These are phyloP conservation scores for Fraxinus sp. DNA, from an alignment of 305 asterid species.

Conservation along the genomic window DNA sequence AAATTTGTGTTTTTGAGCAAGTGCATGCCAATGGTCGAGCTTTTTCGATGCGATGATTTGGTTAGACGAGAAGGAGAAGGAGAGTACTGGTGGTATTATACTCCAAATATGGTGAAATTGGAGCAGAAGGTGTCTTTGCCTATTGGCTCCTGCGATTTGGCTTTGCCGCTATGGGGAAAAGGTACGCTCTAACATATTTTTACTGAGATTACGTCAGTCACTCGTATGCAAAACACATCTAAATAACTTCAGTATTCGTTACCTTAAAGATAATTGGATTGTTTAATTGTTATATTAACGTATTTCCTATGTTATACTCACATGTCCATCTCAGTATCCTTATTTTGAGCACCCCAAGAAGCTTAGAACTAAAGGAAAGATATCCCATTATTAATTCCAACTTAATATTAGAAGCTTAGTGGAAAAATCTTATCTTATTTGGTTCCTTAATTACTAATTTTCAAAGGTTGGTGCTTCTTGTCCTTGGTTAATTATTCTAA, in stretches of 20 bases:
- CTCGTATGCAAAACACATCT: background rate
- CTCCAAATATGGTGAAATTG: constrained; percentile 49
- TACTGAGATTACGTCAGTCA: background rate
- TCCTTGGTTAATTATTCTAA: background rate
- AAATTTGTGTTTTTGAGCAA: constrained; percentile 69
- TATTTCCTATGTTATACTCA: background rate
- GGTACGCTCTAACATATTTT: constrained; percentile 39
- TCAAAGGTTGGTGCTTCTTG: constrained; percentile 19
- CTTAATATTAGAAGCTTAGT: background rate
- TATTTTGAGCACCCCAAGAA: background rate
- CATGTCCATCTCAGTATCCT: background rate
- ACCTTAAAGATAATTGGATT: too few species aligned
- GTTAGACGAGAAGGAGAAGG: constrained; percentile 47
- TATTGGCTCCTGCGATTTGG: constrained; percentile 79
- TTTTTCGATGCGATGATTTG: constrained; percentile 74
- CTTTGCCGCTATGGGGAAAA: constrained; percentile 84
- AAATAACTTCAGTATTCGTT: too few species aligned
- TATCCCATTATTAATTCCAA: background rate
- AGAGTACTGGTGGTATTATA: constrained; percentile 71
- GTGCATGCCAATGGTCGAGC: constrained; percentile 71
- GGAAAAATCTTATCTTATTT: background rate
- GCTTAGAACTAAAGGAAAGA: background rate
- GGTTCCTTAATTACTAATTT: constrained; percentile 15
- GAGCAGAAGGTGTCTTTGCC: constrained; percentile 68
- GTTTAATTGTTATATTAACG: too few species aligned